Evolutionary conservation across 768 basidiomycete species (phyloP).

Genomic region (Agrocybe praecox): DNA sequence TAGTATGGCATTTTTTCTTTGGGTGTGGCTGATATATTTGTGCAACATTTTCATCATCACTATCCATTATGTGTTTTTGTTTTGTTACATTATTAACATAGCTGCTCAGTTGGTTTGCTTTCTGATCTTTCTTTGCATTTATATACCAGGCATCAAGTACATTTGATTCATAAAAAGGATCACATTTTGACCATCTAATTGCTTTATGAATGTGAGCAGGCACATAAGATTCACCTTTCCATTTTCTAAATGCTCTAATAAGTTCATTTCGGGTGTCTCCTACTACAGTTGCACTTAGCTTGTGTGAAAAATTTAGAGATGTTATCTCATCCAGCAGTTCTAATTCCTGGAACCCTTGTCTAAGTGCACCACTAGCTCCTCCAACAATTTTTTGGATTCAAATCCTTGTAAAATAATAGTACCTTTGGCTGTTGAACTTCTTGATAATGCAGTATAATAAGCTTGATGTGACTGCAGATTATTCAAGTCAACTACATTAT

Average conservation of each 20-base stretch:
- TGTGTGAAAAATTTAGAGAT: not conserved
- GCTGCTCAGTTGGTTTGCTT: too few species aligned
- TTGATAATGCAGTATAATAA: conserved; percentile 33
- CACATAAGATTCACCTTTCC: conserved; percentile 21
- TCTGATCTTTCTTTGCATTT: too few species aligned
- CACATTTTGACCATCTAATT: conserved; percentile 13
- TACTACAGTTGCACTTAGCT: conserved; percentile 8
- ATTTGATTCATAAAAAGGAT: too few species aligned
- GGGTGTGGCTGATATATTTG: too few species aligned
- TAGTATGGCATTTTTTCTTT: too few species aligned
- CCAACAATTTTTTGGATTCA: conserved; percentile 22
- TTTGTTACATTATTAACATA: too few species aligned
- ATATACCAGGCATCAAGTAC: too few species aligned
- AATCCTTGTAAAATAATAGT: conserved; percentile 30
- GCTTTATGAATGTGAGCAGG: conserved; percentile 17
- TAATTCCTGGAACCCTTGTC: conserved; percentile 23
- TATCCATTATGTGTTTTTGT: too few species aligned
- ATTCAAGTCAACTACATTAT: conserved; percentile 28
- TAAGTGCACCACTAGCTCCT: conserved; percentile 24
- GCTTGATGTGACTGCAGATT: conserved; percentile 23
- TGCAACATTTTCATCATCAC: too few species aligned
- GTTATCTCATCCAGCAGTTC: not conserved
- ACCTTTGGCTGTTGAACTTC: not conserved
- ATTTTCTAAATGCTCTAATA: conserved; percentile 4
- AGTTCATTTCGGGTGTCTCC: not conserved